Percentiles rank a stretch among this genome's conserved stretches.
phyloP scores from a whole-genome alignment of 495 filamentous ascomycete species.

The Xanthoparmelia taractica region DNA sequence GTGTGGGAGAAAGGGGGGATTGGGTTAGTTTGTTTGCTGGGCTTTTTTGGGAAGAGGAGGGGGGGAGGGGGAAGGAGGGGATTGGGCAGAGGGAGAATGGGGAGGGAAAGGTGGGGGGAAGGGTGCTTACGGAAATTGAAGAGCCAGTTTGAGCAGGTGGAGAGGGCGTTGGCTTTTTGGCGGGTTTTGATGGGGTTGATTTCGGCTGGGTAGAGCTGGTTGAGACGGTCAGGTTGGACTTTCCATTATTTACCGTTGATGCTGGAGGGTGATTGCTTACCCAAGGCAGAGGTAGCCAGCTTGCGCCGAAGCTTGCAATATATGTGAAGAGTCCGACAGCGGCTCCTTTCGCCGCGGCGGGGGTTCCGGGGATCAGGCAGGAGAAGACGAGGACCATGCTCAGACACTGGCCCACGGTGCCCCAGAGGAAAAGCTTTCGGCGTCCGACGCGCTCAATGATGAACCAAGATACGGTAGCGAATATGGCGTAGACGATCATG shows the following conservation, averaged over 20 bases:
- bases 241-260: not conserved
- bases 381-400: slow-evolving; percentile 72
- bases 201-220: slow-evolving; percentile 60
- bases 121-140: slow-evolving; percentile 54
- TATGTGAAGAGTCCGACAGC: slow-evolving; percentile 73
- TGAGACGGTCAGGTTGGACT: not conserved
- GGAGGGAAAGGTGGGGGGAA: not conserved
- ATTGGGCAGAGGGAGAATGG: not conserved
- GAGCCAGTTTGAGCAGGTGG: slow-evolving; percentile 70
- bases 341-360: slow-evolving; percentile 54
- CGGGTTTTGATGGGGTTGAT: slow-evolving; percentile 70
- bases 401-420: slow-evolving; percentile 59
- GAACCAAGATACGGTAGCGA: slow-evolving; percentile 73
- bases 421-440: slow-evolving; percentile 62
- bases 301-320: slow-evolving; percentile 68
- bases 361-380: slow-evolving; percentile 54
- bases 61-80: not conserved
- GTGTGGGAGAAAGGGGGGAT: no score
- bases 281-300: slow-evolving; percentile 64
- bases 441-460: slow-evolving; percentile 68
- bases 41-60: no score
- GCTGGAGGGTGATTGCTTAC: slow-evolving; percentile 28
- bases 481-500: slow-evolving; percentile 71
- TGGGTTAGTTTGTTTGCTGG: no score
- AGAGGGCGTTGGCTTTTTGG: slow-evolving; percentile 66